Conservation (phyloP, 1,284 basidiomycete genomes). For the Kalmanozyma brasiliensis region DNA sequence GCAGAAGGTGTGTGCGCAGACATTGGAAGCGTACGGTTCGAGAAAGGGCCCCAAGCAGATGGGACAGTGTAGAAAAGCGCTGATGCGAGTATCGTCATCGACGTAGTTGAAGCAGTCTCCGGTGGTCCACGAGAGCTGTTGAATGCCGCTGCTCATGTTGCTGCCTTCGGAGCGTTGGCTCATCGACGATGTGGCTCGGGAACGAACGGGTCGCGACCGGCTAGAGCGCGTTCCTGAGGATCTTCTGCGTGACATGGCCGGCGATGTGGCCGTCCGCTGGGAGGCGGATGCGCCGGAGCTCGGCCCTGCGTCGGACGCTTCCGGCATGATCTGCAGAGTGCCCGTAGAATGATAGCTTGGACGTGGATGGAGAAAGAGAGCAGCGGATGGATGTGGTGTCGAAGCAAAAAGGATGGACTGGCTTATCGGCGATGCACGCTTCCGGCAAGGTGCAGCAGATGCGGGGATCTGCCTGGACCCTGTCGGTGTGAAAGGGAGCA, state of each 20-base stretch:
- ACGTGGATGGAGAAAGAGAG: background rate
- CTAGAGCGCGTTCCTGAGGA: conserved; percentile 24
- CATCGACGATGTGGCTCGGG: conserved; percentile 32
- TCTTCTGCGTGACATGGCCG: conserved; percentile 18
- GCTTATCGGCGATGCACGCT: conserved; percentile 5
- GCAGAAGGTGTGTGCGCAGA: conserved; percentile 57
- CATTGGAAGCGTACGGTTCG: conserved; percentile 37
- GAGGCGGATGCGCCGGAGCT: conserved; percentile 10
- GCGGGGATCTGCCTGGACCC: conserved; percentile 16
- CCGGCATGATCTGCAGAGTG: conserved; percentile 13
- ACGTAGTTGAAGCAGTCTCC: conserved; percentile 46
- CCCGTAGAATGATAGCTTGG: no score
- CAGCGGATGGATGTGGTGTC: conserved; percentile 6
- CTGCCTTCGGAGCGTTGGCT: conserved; percentile 45
- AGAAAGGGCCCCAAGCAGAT: conserved; percentile 54
- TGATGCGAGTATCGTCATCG: conserved; percentile 34
- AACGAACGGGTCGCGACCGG: conserved; percentile 16
- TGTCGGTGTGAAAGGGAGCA: conserved; percentile 4
- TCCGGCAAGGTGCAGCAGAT: conserved; percentile 9
- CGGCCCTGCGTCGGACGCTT: conserved; percentile 23
- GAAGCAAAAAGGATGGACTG: background rate
- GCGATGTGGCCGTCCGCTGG: conserved; percentile 6
- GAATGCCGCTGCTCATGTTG: conserved; percentile 33
- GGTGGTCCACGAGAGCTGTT: conserved; percentile 34
- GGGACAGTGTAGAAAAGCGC: conserved; percentile 40